Percentiles rank a stretch among this genome's conserved stretches.
Conservation (phyloP, 2,329 filamentous ascomycete genomes). For the Stachybotrys elegans region DNA sequence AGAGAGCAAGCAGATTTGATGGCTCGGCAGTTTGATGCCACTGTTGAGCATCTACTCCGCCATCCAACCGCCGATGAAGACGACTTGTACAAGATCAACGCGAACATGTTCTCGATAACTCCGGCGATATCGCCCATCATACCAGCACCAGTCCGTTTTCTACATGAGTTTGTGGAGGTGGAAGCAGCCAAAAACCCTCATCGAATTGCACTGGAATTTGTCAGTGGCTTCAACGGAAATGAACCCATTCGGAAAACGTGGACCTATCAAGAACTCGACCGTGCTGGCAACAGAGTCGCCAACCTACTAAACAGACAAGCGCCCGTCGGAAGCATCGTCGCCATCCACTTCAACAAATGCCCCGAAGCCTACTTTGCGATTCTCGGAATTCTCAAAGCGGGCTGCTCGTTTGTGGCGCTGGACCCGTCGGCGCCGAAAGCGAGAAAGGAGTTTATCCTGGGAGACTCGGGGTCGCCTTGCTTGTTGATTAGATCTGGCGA, state of each 20-base stretch:
- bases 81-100: constrained; percentile 25
- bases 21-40: constrained; percentile 65
- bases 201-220: constrained; percentile 71
- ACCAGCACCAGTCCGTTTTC: constrained; percentile 49
- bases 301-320: constrained; percentile 52
- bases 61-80: constrained; percentile 36
- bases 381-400: constrained; percentile 75
- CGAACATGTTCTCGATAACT: constrained; percentile 56
- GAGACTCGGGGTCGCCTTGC: constrained; percentile 63
- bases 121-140: constrained; percentile 57
- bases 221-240: constrained; percentile 46
- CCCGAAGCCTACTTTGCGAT: constrained; percentile 80
- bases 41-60: constrained; percentile 55
- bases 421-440: constrained; percentile 68
- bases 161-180: constrained; percentile 75
- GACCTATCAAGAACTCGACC: constrained; percentile 70
- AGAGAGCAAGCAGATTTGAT: constrained; percentile 61
- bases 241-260: constrained; percentile 49
- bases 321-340: constrained; percentile 58
- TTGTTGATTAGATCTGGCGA: constrained; percentile 49
- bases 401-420: constrained; percentile 75
- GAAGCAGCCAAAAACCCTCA: constrained; percentile 52
- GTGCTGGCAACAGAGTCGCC: constrained; percentile 67
- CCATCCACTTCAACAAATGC: constrained; percentile 78
- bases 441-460: constrained; percentile 71